These are phyloP conservation scores for Fusarium pseudocircinatum DNA, from an alignment of 2,329 filamentous ascomycete species.

Conservation along the genomic window DNA sequence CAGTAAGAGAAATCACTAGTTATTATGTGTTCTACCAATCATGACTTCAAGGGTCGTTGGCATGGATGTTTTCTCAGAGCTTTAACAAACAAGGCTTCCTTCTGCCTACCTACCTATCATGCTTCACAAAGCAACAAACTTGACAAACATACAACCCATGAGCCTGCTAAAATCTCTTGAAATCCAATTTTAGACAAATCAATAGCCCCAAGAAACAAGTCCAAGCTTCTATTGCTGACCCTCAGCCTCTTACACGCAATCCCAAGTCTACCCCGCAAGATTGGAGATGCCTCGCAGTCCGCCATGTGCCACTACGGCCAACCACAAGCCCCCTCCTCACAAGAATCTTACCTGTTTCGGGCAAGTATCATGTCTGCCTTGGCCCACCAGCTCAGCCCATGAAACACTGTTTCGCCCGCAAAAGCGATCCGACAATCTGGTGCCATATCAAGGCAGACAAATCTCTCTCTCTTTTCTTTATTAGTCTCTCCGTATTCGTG, in stretches of 20 bases:
- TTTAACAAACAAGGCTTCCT: background rate
- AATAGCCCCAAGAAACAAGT: background rate
- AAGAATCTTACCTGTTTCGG: background rate
- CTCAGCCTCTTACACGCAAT: background rate
- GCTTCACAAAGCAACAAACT: background rate
- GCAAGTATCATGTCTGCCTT: slow-evolving; percentile 1
- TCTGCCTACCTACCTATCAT: background rate
- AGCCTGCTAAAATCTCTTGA: too few species aligned
- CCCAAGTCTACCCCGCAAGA: slow-evolving; percentile 2
- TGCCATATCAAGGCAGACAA: background rate
- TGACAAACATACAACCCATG: background rate
- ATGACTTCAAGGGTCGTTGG: background rate
- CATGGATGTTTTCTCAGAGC: background rate
- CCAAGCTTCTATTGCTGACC: background rate
- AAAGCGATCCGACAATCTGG: background rate
- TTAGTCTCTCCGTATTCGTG: background rate
- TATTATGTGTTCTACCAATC: background rate
- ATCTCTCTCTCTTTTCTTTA: background rate
- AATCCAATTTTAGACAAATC: background rate
- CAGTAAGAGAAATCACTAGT: background rate
- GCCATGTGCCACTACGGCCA: background rate
- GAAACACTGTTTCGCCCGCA: background rate
- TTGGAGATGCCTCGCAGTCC: slow-evolving; percentile 1
- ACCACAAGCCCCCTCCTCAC: background rate
- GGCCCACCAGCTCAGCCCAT: background rate